A percentile compares a stretch with the other conserved stretches of the same genome.
phyloP scores from a whole-genome alignment of 768 basidiomycete species.

The Naematelia encephala region DNA sequence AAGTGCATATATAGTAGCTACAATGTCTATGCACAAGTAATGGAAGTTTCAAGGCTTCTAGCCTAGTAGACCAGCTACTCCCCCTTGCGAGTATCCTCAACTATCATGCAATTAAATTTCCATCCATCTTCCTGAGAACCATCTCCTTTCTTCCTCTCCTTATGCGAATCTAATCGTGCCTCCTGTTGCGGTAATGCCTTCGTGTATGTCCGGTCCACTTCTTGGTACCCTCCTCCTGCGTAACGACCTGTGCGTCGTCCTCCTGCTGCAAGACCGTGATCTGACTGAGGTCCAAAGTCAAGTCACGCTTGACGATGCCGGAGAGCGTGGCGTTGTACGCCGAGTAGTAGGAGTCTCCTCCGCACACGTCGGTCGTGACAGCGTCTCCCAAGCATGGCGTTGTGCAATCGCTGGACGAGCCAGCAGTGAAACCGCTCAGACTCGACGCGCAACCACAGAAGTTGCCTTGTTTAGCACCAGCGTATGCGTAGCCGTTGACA shows the following conservation, averaged over 20 bases:
- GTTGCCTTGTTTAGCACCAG: slow-evolving; percentile 23
- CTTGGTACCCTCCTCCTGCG: not conserved
- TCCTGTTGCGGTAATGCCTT: not conserved
- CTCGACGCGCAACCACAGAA: slow-evolving; percentile 30
- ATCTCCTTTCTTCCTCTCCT: not conserved
- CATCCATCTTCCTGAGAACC: not conserved
- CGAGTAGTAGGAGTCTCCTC: slow-evolving; percentile 12
- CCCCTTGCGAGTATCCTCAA: not conserved
- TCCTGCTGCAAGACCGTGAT: not conserved
- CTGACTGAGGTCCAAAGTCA: not conserved
- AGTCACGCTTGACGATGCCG: not conserved
- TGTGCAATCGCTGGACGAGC: slow-evolving; percentile 4
- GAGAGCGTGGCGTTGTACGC: slow-evolving; percentile 11
- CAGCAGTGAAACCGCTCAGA: slow-evolving; percentile 8
- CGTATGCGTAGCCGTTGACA: slow-evolving; percentile 29
- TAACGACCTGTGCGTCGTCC: not conserved
- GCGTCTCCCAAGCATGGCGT: slow-evolving; percentile 16
- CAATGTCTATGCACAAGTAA: not conserved
- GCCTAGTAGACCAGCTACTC: not conserved
- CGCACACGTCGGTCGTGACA: slow-evolving; percentile 8
- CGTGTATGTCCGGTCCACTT: not conserved
- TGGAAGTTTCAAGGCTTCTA: not conserved
- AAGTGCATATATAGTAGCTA: not conserved
- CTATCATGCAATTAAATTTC: not conserved
- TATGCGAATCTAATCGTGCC: not conserved